Evolutionary conservation across 2,329 filamentous ascomycete genomes (phyloP).

Genomic region (Penicillium sp.): DNA sequence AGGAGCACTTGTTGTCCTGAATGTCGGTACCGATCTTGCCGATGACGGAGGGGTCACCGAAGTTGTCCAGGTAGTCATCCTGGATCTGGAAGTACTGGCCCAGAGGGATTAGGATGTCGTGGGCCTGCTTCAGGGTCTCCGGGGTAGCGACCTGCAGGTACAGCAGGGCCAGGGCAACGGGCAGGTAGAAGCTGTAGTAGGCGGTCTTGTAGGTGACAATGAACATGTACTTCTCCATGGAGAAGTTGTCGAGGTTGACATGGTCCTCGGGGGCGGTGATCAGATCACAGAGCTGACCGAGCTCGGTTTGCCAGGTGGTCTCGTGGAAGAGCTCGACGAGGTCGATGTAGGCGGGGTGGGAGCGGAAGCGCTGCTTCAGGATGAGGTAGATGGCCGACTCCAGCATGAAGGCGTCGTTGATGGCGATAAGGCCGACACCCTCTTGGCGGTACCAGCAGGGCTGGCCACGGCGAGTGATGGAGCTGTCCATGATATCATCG

Average conservation of each 20-base stretch:
- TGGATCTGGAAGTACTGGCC: conserved; percentile 99
- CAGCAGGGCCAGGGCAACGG: conserved; percentile 87
- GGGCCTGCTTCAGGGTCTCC: conserved; percentile 85
- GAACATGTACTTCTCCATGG: conserved; percentile 88
- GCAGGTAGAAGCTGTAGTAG: conserved; percentile 99
- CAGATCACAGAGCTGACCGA: conserved; percentile 92
- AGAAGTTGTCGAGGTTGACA: conserved; percentile 94
- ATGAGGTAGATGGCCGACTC: conserved; percentile 89
- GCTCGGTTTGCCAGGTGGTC: conserved; percentile 88
- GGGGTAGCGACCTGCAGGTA: conserved; percentile 83
- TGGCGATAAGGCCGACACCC: conserved; percentile 91
- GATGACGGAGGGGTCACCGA: conserved; percentile 87
- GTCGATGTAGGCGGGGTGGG: conserved; percentile 86
- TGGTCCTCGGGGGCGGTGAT: conserved; percentile 94
- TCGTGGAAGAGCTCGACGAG: conserved; percentile 97
- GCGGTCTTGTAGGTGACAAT: conserved; percentile 99
- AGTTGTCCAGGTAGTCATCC: conserved; percentile 99
- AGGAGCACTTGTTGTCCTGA: conserved; percentile 99
- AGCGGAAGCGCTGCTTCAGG: conserved; percentile 91
- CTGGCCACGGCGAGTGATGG: conserved; percentile 89
- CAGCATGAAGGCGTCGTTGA: conserved; percentile 98
- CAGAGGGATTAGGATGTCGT: conserved; percentile 93
- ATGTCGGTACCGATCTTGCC: conserved; percentile 99
- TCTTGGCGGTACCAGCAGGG: conserved; percentile 96
- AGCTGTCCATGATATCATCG: conserved; percentile 98